Conservation (phyloP, 2,329 filamentous ascomycete genomes). For the Colletotrichum tropicicola region DNA sequence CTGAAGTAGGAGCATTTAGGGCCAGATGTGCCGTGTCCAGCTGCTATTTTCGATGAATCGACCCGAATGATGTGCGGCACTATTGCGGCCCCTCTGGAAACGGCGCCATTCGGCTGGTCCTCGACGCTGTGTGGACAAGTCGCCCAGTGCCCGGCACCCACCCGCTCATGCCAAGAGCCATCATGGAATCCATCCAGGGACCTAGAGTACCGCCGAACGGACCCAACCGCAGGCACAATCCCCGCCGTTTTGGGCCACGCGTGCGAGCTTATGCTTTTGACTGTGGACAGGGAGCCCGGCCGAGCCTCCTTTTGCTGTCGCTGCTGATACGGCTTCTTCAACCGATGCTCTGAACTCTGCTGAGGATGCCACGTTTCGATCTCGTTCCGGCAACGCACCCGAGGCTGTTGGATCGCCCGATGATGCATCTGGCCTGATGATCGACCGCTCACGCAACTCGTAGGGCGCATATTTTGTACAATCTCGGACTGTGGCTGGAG, state of each 20-base stretch:
- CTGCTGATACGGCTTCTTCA: not conserved
- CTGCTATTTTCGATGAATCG: slow-evolving; percentile 17
- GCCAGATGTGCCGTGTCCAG: not conserved
- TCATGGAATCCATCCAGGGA: slow-evolving; percentile 5
- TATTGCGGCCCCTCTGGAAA: slow-evolving; percentile 28
- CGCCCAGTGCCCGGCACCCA: slow-evolving; percentile 17
- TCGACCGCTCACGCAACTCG: not conserved
- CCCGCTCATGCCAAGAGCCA: slow-evolving; percentile 20
- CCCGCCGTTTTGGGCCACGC: slow-evolving; percentile 16
- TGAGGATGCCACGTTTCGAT: slow-evolving; percentile 12
- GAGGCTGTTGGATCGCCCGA: not conserved
- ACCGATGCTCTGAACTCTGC: not conserved
- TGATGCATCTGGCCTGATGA: not conserved
- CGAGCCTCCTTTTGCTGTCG: slow-evolving; percentile 1
- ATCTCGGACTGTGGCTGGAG: not conserved
- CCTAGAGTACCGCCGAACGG: slow-evolving; percentile 18
- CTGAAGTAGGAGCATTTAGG: slow-evolving; percentile 7
- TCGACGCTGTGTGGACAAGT: not conserved
- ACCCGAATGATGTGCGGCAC: slow-evolving; percentile 11
- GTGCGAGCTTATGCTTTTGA: slow-evolving; percentile 11
- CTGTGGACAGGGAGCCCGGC: not conserved
- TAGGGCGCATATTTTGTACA: not conserved
- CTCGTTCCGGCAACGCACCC: not conserved
- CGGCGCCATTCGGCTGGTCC: slow-evolving; percentile 20
- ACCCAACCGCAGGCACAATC: slow-evolving; percentile 23